Evolutionary conservation across 768 basidiomycete genomes (phyloP).

Genomic region (Russula compacta): DNA sequence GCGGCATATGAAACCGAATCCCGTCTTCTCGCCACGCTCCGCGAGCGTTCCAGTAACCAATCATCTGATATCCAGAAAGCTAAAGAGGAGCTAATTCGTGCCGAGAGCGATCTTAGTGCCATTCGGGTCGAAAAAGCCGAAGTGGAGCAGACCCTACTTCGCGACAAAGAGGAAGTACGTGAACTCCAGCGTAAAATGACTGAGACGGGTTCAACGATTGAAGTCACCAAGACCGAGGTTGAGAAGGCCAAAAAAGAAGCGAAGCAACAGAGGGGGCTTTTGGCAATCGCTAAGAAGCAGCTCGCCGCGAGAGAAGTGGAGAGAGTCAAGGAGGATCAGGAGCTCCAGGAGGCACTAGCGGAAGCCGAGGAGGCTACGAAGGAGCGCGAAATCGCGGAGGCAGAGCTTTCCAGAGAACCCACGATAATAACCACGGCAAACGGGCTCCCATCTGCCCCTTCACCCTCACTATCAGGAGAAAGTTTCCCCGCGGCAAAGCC

Average conservation of each 20-base stretch:
- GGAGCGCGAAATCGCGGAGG: slow-evolving; percentile 50
- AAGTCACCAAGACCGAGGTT: slow-evolving; percentile 57
- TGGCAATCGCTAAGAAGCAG: slow-evolving; percentile 94
- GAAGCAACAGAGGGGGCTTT: slow-evolving; percentile 90
- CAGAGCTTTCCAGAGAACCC: slow-evolving; percentile 34
- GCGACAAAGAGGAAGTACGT: slow-evolving; percentile 92
- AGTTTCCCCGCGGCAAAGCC: slow-evolving; percentile 65
- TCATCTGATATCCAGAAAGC: slow-evolving; percentile 60
- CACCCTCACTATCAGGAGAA: slow-evolving; percentile 33
- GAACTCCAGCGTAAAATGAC: slow-evolving; percentile 79
- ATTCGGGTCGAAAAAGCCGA: slow-evolving; percentile 85
- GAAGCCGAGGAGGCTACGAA: slow-evolving; percentile 44
- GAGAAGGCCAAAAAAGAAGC: slow-evolving; percentile 91
- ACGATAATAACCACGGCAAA: slow-evolving; percentile 21
- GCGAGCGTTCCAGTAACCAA: slow-evolving; percentile 61
- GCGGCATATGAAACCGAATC: slow-evolving; percentile 82
- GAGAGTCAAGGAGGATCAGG: slow-evolving; percentile 58
- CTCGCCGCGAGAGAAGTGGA: slow-evolving; percentile 75
- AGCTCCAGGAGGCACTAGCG: slow-evolving; percentile 54
- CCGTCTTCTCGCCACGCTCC: slow-evolving; percentile 53
- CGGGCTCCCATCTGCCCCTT: slow-evolving; percentile 22
- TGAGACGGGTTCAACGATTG: slow-evolving; percentile 66
- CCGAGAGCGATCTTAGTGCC: slow-evolving; percentile 89
- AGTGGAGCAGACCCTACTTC: slow-evolving; percentile 73
- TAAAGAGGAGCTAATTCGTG: slow-evolving; percentile 71